Base-by-base conservation (phyloP, 352 stramenopile species). In the Phytophthora constricta region DNA sequence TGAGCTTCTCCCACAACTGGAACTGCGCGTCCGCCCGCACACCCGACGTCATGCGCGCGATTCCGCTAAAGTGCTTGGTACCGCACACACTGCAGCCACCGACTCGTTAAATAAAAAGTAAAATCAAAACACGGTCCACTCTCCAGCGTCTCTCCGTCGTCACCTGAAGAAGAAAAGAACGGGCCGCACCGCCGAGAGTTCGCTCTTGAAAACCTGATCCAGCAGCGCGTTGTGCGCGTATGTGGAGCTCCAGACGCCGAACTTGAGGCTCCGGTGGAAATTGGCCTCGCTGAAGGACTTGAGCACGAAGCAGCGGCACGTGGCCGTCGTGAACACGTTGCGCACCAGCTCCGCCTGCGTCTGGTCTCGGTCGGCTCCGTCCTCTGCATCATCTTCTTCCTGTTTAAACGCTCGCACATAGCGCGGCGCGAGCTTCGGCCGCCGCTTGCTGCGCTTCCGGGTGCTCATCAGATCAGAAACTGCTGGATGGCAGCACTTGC, bases 201-300 rank as follows among this genome's bases (percentile, higher is more conserved):
- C 81, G 59, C 85, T 92, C 51, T 74, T 66, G 47, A 91, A 95
- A 0, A 89, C 78, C 58, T 89, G 75, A 58, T 95, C 80, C 34
- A 95, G 53, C 52, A 86, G 52, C 59, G 77, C 74, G 56, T 91
- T 92, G 65, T 90, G 82, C 55, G 70, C 69, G 41, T 87, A 84
- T 17, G 86, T 95, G 57, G 79, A 91, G 50, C 82, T 92, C 86
- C 86, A 95, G 49, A 95, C 59, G 31, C 86, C 86, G 58, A 80
- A 95, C 72, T 95, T 95, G 46, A 95, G 74, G 46, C 86, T 95
- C 72, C 91, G 93, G 74, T 95, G 86, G 43, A 95, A 62, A 51
- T 95, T 92, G n/a, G 79, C 82, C 50, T 95, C 86, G 54, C 86
- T 95, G 59, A 95, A 95, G 20, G 81, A 91, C 68, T 95, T 95